Conservation (phyloP, 345 rosid genomes). For the Eutrema heterophyllum region DNA sequence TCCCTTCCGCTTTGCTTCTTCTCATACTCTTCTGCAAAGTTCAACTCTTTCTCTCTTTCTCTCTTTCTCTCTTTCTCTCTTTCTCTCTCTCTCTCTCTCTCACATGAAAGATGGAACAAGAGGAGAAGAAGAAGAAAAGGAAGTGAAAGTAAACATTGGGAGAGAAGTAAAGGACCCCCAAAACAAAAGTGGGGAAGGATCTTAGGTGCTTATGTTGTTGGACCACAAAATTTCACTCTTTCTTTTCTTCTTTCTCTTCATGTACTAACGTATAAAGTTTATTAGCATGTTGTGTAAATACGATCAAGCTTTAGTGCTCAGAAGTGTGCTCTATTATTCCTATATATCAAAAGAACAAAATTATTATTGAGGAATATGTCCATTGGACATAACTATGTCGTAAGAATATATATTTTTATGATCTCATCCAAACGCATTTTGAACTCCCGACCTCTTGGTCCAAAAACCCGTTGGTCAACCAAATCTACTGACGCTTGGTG, state of each 20-base stretch:
- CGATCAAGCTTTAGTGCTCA: not conserved
- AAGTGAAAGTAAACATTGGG: constrained; percentile 20
- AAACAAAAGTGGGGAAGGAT: constrained; percentile 28
- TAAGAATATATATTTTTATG: no score
- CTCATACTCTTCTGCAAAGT: constrained; percentile 36
- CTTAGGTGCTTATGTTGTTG: constrained; percentile 24
- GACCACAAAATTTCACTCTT: constrained; percentile 28
- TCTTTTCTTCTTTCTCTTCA: not conserved
- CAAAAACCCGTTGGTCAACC: not conserved
- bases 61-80: constrained; percentile 2
- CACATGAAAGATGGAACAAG: constrained; percentile 25
- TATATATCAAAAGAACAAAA: not conserved
- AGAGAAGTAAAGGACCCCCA: constrained; percentile 18
- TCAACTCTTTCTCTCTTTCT: not conserved
- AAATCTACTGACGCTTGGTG: not conserved
- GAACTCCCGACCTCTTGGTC: not conserved
- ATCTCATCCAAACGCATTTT: no score
- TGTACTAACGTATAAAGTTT: not conserved
- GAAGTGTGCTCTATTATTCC: not conserved
- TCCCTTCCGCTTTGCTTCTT: constrained; percentile 56
- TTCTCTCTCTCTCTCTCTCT: constrained; percentile 4
- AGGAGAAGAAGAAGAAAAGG: constrained; percentile 12
- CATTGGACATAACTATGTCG: no score
- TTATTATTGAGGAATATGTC: no score
- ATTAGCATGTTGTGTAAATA: not conserved